Evolutionary conservation across 371 early-diverging fungal species (phyloP).

Genomic region (Mucor saturninus): DNA sequence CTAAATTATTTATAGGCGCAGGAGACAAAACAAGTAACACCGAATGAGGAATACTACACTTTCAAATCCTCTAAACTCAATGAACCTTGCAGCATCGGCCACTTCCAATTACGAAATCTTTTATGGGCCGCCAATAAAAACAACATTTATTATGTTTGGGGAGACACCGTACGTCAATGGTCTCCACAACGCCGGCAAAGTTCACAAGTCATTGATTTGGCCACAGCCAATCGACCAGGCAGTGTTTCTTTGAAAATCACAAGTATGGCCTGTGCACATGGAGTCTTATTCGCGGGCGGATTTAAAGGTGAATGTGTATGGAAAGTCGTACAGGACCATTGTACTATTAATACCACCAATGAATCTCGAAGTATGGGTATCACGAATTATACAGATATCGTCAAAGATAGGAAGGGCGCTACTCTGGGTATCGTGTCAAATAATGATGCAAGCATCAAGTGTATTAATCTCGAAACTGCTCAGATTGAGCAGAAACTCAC

Average conservation of each 20-base stretch:
- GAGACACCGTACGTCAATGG: constrained; percentile 66
- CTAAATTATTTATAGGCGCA: constrained; percentile 1
- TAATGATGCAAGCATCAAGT: constrained; percentile 62
- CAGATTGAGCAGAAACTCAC: constrained; percentile 32
- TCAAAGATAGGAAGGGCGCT: constrained; percentile 20
- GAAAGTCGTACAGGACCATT: constrained; percentile 8
- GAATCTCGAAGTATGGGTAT: constrained; percentile 46
- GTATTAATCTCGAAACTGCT: constrained; percentile 57
- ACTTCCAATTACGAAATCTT: constrained; percentile 82
- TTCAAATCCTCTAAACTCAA: constrained; percentile 47
- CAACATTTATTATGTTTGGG: constrained; percentile 69
- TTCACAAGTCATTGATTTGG: constrained; percentile 53
- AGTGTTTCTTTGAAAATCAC: constrained; percentile 54
- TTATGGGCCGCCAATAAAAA: constrained; percentile 76
- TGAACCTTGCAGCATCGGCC: constrained; percentile 49
- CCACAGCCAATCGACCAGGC: constrained; percentile 35
- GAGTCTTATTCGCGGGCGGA: constrained; percentile 45
- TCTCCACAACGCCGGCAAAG: constrained; percentile 60
- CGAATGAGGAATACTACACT: constrained; percentile 38
- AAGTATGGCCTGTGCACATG: constrained; percentile 69
- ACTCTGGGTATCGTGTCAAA: constrained; percentile 49
- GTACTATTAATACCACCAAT: not conserved
- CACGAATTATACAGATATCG: constrained; percentile 69
- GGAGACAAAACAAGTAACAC: constrained; percentile 19
- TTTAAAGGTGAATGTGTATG: constrained; percentile 55